Conservation (phyloP, 1,284 basidiomycete species). For the Neotropicomus parvogracilis region DNA sequence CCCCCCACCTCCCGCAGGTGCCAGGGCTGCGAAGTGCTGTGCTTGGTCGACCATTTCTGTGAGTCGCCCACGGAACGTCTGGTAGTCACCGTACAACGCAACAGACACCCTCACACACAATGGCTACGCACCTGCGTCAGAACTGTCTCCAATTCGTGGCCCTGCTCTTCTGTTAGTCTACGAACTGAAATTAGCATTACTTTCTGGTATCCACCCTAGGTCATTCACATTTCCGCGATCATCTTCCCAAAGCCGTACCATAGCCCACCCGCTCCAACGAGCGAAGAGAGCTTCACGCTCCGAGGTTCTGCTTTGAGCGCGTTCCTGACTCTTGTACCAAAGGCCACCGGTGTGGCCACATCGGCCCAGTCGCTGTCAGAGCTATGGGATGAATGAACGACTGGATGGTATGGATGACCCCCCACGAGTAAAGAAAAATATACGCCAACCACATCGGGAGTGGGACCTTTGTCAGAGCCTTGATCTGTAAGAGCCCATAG, state of each 20-base stretch:
- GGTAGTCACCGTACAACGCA: constrained; percentile 1
- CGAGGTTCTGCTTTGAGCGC: constrained; percentile 82
- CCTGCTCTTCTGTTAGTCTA: constrained; percentile 70
- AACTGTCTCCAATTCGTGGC: constrained; percentile 63
- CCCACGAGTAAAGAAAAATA: constrained; percentile 75
- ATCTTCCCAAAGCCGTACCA: constrained; percentile 90
- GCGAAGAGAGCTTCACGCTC: constrained; percentile 72
- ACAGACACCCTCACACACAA: not conserved
- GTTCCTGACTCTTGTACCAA: constrained; percentile 70
- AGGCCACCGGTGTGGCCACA: constrained; percentile 76
- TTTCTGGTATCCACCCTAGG: constrained; percentile 25
- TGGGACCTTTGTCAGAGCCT: constrained; percentile 66
- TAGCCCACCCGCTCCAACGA: constrained; percentile 81
- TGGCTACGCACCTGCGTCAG: constrained; percentile 56
- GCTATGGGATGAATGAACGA: constrained; percentile 4
- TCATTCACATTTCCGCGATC: constrained; percentile 68
- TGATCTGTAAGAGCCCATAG: constrained; percentile 45
- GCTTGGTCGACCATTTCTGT: constrained; percentile 85
- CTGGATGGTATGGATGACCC: constrained; percentile 23
- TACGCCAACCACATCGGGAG: constrained; percentile 87
- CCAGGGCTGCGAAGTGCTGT: constrained; percentile 80
- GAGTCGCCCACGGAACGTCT: constrained; percentile 80
- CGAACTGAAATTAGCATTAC: constrained; percentile 4
- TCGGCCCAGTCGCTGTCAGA: constrained; percentile 70
- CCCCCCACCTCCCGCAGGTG: constrained; percentile 52